These are phyloP conservation scores for Leccinum sublutescens DNA, from an alignment of 768 basidiomycete genomes.

Conservation along the genomic window DNA sequence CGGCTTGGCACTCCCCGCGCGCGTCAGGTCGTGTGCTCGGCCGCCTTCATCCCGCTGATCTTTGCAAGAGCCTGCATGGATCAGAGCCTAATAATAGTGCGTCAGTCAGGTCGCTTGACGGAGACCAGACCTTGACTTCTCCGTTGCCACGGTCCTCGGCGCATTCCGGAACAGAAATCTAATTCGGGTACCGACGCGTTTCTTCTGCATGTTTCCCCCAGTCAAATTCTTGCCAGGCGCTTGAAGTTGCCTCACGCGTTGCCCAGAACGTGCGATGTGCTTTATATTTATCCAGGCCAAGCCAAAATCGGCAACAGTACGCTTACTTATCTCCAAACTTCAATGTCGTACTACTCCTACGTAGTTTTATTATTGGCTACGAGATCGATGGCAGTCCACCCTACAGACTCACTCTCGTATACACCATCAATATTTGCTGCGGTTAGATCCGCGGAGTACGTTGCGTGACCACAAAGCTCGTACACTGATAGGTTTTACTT, in stretches of 20 bases:
- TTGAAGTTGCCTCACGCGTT: constrained; percentile 1
- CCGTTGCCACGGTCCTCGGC: constrained; percentile 13
- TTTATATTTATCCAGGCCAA: neutral
- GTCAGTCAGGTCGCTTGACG: no score
- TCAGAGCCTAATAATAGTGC: constrained; percentile 12
- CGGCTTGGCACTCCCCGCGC: constrained; percentile 6
- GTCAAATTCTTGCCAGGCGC: neutral
- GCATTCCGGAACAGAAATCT: constrained; percentile 12
- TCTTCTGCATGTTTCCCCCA: neutral
- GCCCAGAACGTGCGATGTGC: constrained; percentile 1
- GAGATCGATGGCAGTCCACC: constrained; percentile 15
- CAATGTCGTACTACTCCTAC: neutral
- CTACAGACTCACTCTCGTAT: constrained; percentile 7
- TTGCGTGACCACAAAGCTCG: neutral
- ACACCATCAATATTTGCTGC: constrained; percentile 9
- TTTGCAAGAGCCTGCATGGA: constrained; percentile 14
- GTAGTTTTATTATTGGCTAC: constrained; percentile 3
- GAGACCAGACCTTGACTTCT: neutral
- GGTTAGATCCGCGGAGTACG: constrained; percentile 23
- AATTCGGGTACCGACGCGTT: neutral
- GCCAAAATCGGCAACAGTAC: neutral
- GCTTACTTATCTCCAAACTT: constrained; percentile 10
- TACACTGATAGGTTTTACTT: constrained; percentile 8
- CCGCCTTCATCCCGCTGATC: constrained; percentile 17
- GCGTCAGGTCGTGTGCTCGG: constrained; percentile 4